Base-by-base conservation (phyloP, 495 filamentous ascomycete genomes). In the Staphylotrichum longicolle region DNA sequence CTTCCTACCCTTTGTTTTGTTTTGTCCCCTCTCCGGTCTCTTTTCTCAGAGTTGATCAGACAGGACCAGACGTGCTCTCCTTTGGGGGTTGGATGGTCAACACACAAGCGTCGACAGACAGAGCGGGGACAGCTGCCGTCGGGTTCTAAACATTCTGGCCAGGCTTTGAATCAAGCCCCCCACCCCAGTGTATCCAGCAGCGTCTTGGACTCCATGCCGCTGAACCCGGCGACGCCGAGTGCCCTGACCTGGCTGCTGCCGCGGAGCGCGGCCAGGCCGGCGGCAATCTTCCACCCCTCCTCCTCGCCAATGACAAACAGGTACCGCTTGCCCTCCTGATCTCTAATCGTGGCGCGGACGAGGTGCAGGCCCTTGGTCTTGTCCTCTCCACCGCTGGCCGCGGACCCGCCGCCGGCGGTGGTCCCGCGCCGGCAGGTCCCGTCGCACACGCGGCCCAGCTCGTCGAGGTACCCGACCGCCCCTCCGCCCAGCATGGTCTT, bases 281-380 rank as follows among this genome's bases (percentile, higher is more conserved):
- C 81, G 1, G 88, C 86, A 39, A 98, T 86, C 77, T 98, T 98
- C 94, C 94, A 97, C 14, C 86, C 89, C 71, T 98, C 93, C 40
- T 87, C 84, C 68, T 93, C 88, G 34, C 82, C 79, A 15, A 96
- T 69, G 3, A 98, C 79, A 69, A 96, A 97, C 53, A 96, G 80
- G 67, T 89, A 96, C 47, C 85, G 80, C 70, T 88, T 89, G 34
- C 87, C 88, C 57, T 96, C 91, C 55, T 89, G 85, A 71, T 98
- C 94, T 34, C 91, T 81, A 42, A 96, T 80, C 20, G 80, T 90
- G 9, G 91, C 91, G 49, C 94, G 84, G 37, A 98, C 75, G 34
- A 98, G 75, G 73, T 97, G 93, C 11, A 92, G 72, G 12, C 84
- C 82, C 35, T 72, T 72, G 45, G 49, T 56, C 65, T 78, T 81